Evolutionary conservation across 2,329 filamentous ascomycete species (phyloP).

Genomic region (Rhexocercosporidium sp.): DNA sequence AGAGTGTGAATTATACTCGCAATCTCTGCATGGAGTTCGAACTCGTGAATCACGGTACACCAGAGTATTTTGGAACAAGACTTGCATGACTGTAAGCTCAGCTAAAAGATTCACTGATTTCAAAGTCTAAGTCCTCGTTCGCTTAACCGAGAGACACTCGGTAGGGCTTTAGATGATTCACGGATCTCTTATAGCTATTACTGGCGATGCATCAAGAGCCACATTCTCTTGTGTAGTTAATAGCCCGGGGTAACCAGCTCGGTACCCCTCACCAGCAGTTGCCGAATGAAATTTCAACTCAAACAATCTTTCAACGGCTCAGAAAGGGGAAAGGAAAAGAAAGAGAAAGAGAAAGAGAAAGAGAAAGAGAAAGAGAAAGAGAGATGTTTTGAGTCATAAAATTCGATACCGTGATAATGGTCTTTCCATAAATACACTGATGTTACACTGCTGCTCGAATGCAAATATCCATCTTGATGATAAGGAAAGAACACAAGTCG

Average conservation of each 20-base stretch:
- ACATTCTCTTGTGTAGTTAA: neutral
- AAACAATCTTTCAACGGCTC: no score
- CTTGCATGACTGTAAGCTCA: neutral
- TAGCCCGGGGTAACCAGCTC: neutral
- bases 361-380: neutral
- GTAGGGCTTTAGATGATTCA: neutral
- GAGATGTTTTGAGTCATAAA: neutral
- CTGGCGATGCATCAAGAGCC: neutral
- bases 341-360: neutral
- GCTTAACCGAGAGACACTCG: neutral
- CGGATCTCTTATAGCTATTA: neutral
- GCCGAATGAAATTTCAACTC: no score
- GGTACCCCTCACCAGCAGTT: neutral
- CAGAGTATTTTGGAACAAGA: neutral
- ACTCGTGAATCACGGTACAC: neutral
- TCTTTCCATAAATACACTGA: slow-evolving; percentile 24
- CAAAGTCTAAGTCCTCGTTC: neutral
- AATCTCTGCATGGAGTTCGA: neutral
- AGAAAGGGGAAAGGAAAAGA: no score
- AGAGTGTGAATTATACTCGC: neutral
- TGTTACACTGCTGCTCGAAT: slow-evolving; percentile 33
- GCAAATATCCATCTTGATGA: slow-evolving; percentile 12
- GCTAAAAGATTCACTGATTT: neutral
- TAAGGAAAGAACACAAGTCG: neutral
- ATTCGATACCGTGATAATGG: slow-evolving; percentile 14